phyloP scores from a whole-genome alignment of 2,329 filamentous ascomycete species.

The Dothidotthia symphoricarpi region DNA sequence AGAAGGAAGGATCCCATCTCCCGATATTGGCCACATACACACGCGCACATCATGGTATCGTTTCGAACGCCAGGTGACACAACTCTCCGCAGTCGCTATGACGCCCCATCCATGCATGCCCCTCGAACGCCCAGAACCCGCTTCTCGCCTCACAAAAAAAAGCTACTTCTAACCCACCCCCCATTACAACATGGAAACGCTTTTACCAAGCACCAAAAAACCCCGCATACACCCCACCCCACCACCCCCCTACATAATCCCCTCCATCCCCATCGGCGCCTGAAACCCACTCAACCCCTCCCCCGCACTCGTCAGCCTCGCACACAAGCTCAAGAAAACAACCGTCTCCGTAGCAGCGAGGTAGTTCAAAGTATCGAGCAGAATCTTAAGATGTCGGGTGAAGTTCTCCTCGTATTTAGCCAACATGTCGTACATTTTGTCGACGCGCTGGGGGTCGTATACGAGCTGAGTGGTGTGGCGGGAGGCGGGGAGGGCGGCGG shows the following conservation, averaged over 20 bases:
- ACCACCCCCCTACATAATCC: slow-evolving; percentile 14
- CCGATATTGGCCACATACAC: too few relatives aligned
- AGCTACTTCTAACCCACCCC: too few relatives aligned
- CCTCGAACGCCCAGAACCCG: too few relatives aligned
- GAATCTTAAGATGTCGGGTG: slow-evolving; percentile 83
- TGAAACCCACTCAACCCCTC: slow-evolving; percentile 55
- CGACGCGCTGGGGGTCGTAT: slow-evolving; percentile 61
- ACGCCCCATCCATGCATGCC: too few relatives aligned
- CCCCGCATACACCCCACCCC: slow-evolving; percentile 16
- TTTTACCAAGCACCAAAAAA: slow-evolving; percentile 1
- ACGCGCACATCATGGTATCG: too few relatives aligned
- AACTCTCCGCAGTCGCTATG: too few relatives aligned
- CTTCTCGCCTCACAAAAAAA: too few relatives aligned
- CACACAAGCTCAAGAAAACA: slow-evolving; percentile 84
- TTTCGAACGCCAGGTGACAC: too few relatives aligned
- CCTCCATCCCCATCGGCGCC: slow-evolving; percentile 25
- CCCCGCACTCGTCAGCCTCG: slow-evolving; percentile 75
- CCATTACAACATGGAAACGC: too few relatives aligned
- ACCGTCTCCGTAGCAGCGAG: slow-evolving; percentile 97
- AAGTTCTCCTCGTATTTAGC: slow-evolving; percentile 94
- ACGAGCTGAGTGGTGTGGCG: slow-evolving; percentile 39
- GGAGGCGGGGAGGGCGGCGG: slow-evolving; percentile 12
- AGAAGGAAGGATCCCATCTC: too few relatives aligned
- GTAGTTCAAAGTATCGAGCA: slow-evolving; percentile 93
- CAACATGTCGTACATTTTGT: slow-evolving; percentile 81